These are phyloP conservation scores for Oryza longistaminata DNA, from an alignment of 176 grass and related monocot species.

Conservation along the genomic window DNA sequence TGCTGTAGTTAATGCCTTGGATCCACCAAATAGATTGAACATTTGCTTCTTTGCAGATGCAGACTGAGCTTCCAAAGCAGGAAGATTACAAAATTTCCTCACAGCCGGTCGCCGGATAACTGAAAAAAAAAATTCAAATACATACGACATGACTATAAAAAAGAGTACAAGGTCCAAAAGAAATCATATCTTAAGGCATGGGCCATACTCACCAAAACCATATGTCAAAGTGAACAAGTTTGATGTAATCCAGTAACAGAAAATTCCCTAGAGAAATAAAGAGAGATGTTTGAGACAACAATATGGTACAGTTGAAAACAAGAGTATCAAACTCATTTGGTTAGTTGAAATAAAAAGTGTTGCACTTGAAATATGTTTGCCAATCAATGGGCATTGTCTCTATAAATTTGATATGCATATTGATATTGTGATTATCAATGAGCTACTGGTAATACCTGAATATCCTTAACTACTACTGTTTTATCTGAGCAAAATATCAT, in stretches of 20 bases:
- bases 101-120: slow-evolving; percentile 52
- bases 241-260: slow-evolving; percentile 94
- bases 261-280: slow-evolving; percentile 60
- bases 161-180: slow-evolving; percentile 10
- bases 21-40: slow-evolving; percentile 58
- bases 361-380: neutral
- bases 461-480: neutral
- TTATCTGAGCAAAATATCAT: neutral
- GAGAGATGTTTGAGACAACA: slow-evolving; percentile 27
- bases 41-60: slow-evolving; percentile 27
- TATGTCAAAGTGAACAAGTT: slow-evolving; percentile 75
- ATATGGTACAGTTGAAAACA: slow-evolving; percentile 15
- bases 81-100: slow-evolving; percentile 66
- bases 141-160: slow-evolving; percentile 11
- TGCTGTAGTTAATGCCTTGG: slow-evolving; percentile 50
- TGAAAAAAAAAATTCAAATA: slow-evolving; percentile 35
- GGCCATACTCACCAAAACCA: slow-evolving; percentile 69
- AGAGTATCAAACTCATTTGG: slow-evolving; percentile 1
- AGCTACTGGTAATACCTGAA: slow-evolving; percentile 1
- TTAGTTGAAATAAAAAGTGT: neutral
- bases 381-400: neutral
- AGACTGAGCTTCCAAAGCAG: slow-evolving; percentile 42
- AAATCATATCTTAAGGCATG: slow-evolving; percentile 2
- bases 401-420: neutral
- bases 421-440: neutral